These are phyloP conservation scores for Neopestalotiopsis clavispora DNA, from an alignment of 2,329 filamentous ascomycete species.

Conservation along the genomic window DNA sequence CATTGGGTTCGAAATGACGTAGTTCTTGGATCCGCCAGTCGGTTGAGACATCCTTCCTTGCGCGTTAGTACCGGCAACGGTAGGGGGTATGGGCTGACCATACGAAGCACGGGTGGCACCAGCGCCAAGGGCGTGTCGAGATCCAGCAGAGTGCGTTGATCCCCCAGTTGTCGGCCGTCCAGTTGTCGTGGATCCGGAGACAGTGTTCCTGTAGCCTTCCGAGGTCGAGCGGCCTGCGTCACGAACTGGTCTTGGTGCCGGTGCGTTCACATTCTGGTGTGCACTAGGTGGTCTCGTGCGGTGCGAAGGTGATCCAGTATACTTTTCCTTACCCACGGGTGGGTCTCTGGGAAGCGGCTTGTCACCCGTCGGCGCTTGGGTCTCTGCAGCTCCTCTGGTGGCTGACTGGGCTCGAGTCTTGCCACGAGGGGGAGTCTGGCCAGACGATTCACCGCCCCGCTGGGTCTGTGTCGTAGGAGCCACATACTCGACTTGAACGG, in stretches of 20 bases:
- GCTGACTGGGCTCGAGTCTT: slow-evolving; percentile 58
- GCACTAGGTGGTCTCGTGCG: slow-evolving; percentile 51
- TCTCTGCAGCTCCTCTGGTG: slow-evolving; percentile 56
- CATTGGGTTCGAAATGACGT: slow-evolving; percentile 73
- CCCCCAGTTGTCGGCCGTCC: slow-evolving; percentile 78
- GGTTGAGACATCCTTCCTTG: slow-evolving; percentile 91
- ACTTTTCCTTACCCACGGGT: slow-evolving; percentile 49
- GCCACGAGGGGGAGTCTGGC: slow-evolving; percentile 32
- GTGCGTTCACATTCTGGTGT: slow-evolving; percentile 52
- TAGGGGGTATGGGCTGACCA: slow-evolving; percentile 84
- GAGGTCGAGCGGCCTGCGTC: slow-evolving; percentile 57
- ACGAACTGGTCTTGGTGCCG: slow-evolving; percentile 51
- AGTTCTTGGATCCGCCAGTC: slow-evolving; percentile 64
- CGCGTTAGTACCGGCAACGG: slow-evolving; percentile 85
- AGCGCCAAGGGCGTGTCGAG: slow-evolving; percentile 61
- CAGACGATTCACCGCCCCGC: slow-evolving; percentile 59
- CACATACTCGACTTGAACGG: slow-evolving; percentile 97
- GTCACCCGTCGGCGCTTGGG: slow-evolving; percentile 47
- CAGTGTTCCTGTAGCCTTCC: slow-evolving; percentile 58
- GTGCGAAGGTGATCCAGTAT: slow-evolving; percentile 38
- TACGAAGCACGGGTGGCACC: slow-evolving; percentile 70
- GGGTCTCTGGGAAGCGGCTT: slow-evolving; percentile 67
- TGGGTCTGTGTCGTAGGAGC: slow-evolving; percentile 86
- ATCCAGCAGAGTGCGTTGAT: slow-evolving; percentile 71
- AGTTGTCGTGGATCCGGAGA: slow-evolving; percentile 40